Percentiles rank a stretch among this genome's conserved stretches.
Conservation (phyloP, 2,329 filamentous ascomycete species). For the Fusarium anguioides region DNA sequence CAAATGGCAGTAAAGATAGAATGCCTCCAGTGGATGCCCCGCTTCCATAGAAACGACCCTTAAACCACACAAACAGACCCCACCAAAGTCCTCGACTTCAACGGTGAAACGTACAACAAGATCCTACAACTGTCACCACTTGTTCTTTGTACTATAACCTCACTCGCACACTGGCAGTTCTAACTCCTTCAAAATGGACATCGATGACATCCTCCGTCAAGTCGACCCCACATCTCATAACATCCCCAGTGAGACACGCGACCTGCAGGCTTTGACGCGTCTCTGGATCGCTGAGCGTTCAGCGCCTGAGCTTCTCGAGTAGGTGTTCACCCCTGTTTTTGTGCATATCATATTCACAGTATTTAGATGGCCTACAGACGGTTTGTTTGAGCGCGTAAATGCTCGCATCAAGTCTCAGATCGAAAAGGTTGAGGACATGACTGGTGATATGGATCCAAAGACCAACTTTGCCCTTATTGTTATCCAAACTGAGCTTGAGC, state of each 20-base stretch:
- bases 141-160: neutral
- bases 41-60: slow-evolving; percentile 30
- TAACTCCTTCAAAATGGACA: slow-evolving; percentile 67
- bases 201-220: slow-evolving; percentile 81
- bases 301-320: slow-evolving; percentile 88
- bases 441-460: slow-evolving; percentile 86
- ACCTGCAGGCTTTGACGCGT: slow-evolving; percentile 89
- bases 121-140: neutral
- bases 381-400: slow-evolving; percentile 85
- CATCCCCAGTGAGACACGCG: slow-evolving; percentile 70
- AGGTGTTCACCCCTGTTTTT: slow-evolving; percentile 44
- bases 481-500: slow-evolving; percentile 94
- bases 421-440: slow-evolving; percentile 78
- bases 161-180: neutral
- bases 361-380: slow-evolving; percentile 72
- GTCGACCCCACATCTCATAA: slow-evolving; percentile 70
- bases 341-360: neutral
- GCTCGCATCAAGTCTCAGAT: slow-evolving; percentile 76
- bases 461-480: slow-evolving; percentile 94
- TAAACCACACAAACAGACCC: slow-evolving; percentile 9
- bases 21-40: neutral
- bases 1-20: neutral
- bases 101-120: neutral
- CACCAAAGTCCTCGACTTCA: slow-evolving; percentile 21
- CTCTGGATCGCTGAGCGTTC: slow-evolving; percentile 94